A percentile compares a stretch with the other conserved stretches of the same genome.
These are phyloP conservation scores for Linnemannia hyalina DNA, from an alignment of 192 early-diverging fungal species.

Conservation along the genomic window DNA sequence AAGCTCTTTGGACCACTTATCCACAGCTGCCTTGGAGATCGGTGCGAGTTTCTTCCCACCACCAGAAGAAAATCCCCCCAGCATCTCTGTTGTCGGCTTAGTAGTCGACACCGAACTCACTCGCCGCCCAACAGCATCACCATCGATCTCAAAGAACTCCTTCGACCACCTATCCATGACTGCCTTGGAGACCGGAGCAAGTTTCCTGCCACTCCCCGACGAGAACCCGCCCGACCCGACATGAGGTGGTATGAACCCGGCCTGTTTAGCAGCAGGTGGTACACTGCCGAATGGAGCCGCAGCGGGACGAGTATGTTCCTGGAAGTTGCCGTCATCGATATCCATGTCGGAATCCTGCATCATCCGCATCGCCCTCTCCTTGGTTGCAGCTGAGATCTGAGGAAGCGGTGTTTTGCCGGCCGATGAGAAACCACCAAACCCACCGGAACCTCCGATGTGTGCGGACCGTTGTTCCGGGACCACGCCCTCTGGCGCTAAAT, in stretches of 20 bases:
- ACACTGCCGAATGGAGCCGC: background rate
- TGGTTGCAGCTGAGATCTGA: conserved; percentile 18
- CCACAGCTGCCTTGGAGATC: conserved; percentile 9
- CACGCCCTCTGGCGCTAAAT: background rate
- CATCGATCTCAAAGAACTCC: conserved; percentile 2
- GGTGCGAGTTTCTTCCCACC: conserved; percentile 16
- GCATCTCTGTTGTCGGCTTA: background rate
- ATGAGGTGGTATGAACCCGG: background rate
- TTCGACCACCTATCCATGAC: conserved; percentile 27
- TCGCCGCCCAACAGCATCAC: background rate
- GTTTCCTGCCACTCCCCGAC: conserved; percentile 26
- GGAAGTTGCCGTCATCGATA: background rate
- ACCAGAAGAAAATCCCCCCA: conserved; percentile 19
- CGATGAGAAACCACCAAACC: conserved; percentile 11
- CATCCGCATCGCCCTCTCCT: conserved; percentile 10
- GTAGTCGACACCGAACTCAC: background rate
- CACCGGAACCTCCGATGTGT: background rate
- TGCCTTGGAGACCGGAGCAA: conserved; percentile 8
- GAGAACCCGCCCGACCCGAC: conserved; percentile 11
- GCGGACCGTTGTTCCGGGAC: background rate
- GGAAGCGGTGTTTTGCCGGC: conserved; percentile 4
- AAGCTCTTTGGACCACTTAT: conserved; percentile 32
- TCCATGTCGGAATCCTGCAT: conserved; percentile 12
- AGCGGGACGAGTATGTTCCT: background rate
- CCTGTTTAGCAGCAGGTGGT: background rate